These are phyloP conservation scores for Beauveria pseudobassiana DNA, from an alignment of 2,329 filamentous ascomycete genomes.

Conservation along the genomic window DNA sequence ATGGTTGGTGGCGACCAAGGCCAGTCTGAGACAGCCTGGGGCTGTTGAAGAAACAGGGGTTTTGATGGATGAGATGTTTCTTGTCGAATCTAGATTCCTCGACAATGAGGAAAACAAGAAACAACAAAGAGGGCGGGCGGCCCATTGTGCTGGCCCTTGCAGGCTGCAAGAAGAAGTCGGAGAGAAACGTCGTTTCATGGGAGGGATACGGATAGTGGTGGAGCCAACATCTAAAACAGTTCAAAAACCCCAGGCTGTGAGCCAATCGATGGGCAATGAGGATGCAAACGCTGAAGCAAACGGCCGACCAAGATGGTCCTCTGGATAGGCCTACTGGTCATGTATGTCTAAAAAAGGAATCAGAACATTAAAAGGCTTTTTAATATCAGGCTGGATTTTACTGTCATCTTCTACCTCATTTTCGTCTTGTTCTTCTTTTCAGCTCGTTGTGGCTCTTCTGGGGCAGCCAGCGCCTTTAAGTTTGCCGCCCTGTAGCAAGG, in stretches of 20 bases:
- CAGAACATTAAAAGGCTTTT: too few relatives aligned
- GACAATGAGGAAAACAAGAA: background rate
- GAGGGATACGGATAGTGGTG: too few relatives aligned
- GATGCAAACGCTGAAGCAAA: background rate
- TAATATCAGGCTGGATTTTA: too few relatives aligned
- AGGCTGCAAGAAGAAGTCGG: too few relatives aligned
- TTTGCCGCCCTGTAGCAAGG: constrained; percentile 7
- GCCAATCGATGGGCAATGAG: background rate
- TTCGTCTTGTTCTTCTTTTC: background rate
- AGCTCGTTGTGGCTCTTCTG: background rate
- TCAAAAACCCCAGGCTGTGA: background rate
- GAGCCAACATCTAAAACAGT: too few relatives aligned
- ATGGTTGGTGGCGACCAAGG: background rate
- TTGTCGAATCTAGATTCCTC: background rate
- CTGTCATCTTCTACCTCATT: background rate
- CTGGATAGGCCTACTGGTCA: too few relatives aligned
- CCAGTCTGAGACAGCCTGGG: background rate
- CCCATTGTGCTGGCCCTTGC: too few relatives aligned
- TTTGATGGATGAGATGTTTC: background rate
- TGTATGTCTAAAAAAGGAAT: background rate
- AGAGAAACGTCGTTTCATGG: background rate
- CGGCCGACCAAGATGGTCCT: background rate
- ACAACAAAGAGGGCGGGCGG: too few relatives aligned
- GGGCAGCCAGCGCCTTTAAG: background rate
- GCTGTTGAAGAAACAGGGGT: background rate